These are phyloP conservation scores for Gomphus bonarii DNA, from an alignment of 1,284 basidiomycete species.

Conservation along the genomic window DNA sequence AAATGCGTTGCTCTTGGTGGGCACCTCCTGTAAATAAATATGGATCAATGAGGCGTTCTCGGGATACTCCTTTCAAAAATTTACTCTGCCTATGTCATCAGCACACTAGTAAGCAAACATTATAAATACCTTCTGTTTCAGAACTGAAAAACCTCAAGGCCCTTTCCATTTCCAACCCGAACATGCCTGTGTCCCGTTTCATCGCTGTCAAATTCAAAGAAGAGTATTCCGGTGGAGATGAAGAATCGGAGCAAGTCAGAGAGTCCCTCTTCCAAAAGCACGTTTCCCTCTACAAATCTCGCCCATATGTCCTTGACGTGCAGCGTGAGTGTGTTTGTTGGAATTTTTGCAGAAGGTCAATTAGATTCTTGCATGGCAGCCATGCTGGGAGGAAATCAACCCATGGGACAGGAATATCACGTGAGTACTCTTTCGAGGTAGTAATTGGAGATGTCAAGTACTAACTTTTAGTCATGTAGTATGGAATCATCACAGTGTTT, in stretches of 20 bases:
- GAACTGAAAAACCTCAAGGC: too few relatives aligned
- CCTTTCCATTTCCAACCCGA: too few relatives aligned
- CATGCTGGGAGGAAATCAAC: neutral
- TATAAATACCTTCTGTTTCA: too few relatives aligned
- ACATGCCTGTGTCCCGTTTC: too few relatives aligned
- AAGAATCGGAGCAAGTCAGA: neutral
- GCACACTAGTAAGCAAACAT: too few relatives aligned
- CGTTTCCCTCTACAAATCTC: neutral
- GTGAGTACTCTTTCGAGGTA: neutral
- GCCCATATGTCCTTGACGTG: neutral
- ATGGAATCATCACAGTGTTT: neutral
- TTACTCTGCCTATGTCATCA: too few relatives aligned
- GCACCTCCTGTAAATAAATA: too few relatives aligned
- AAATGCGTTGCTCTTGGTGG: too few relatives aligned
- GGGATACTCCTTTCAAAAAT: too few relatives aligned
- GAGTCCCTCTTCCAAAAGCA: neutral
- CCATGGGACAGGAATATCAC: neutral
- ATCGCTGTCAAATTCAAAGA: neutral
- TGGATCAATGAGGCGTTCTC: too few relatives aligned
- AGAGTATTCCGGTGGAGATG: neutral
- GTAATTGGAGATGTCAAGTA: neutral
- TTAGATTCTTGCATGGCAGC: neutral
- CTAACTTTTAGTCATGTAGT: neutral
- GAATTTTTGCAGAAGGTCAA: too few relatives aligned
- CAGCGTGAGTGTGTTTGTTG: neutral